Base-by-base conservation (phyloP, 352 stramenopile genomes). In the Phytopythium litorale region DNA sequence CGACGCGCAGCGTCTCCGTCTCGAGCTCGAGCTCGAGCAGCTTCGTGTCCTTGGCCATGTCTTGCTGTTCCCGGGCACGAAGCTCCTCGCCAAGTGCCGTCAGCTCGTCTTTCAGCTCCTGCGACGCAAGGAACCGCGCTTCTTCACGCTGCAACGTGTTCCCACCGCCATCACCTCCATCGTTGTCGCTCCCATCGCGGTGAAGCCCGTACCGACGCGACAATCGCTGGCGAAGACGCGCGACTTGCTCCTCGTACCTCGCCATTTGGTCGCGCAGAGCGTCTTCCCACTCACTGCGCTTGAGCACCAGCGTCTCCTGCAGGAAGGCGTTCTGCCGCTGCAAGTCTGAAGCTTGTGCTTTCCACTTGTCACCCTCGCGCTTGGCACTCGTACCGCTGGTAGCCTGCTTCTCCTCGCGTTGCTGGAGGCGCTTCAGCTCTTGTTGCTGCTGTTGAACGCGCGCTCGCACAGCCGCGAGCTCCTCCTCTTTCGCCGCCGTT, bases 21-120 rank as follows among this genome's bases (percentile, higher is more conserved):
- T 94, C 79, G 6, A 94, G 74, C 58, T 88, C 78, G 11, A 89
- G 65, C 25, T 88, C 82, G 45, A 92, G 75, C 30, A 91, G 52
- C 12, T 69, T 73, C 0, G 82, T 88, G 62, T 94, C 82, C 62
- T 87, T 85, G 19, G 65, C 58, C 37, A 92, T 61, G 25, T 76
- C 62, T 33, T 75, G 58, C 32, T 87, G 71, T 59, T 91, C 80
- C 55, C 82, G 81, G 16, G 53, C 56, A 8, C 68, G 79, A 19
- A 91, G 55, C 32, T 88, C 81, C 2, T 80, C 68, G 15, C 74
- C 66, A 8, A 86, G 54, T 12, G 62, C 53, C 16, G 71, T 7
- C 8, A 89, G 42, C 35, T 90, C 78, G 30, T 89, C 76, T 11
- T 60, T 59, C 23, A 87, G 43, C 33, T 89, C 75, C 56, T 85